Conservation (phyloP, 2,329 filamentous ascomycete species). For the Venturiaceae sp. region DNA sequence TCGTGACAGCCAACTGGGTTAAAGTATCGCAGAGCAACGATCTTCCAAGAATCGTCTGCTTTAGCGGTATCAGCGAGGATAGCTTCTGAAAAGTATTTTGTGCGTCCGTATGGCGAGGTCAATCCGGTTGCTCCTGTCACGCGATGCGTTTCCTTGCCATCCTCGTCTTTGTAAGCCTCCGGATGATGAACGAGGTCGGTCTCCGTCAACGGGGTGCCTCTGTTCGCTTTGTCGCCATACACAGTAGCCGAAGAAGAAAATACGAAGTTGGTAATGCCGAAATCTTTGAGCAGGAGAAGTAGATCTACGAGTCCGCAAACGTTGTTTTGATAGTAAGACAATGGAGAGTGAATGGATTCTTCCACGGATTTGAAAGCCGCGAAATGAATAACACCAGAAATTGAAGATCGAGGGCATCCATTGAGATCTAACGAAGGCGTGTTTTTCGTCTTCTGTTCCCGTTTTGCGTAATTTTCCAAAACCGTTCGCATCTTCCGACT, state of each 20-base stretch:
- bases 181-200: slow-evolving; percentile 45
- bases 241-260: slow-evolving; percentile 61
- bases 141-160: slow-evolving; percentile 31
- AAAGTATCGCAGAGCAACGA: slow-evolving; percentile 57
- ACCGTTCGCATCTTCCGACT: slow-evolving; percentile 32
- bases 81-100: slow-evolving; percentile 59
- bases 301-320: slow-evolving; percentile 54
- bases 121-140: slow-evolving; percentile 45
- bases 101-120: slow-evolving; percentile 56
- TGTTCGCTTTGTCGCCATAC: slow-evolving; percentile 41
- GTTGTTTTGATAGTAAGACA: slow-evolving; percentile 60
- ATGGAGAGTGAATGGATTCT: slow-evolving; percentile 50
- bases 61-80: slow-evolving; percentile 53
- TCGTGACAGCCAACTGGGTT: slow-evolving; percentile 58
- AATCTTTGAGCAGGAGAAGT: slow-evolving; percentile 45
- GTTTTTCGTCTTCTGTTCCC: slow-evolving; percentile 1
- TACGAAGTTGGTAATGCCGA: slow-evolving; percentile 55
- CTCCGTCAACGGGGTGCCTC: slow-evolving; percentile 42
- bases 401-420: slow-evolving; percentile 34
- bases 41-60: slow-evolving; percentile 52
- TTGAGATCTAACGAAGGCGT: not conserved
- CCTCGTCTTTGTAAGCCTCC: slow-evolving; percentile 33
- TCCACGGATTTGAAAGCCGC: slow-evolving; percentile 58
- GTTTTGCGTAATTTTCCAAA: slow-evolving; percentile 29
- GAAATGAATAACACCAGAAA: slow-evolving; percentile 59